Evolutionary conservation across 257 asterid genomes (phyloP), one percentile per base, ranked within the genome.

Genomic region (Cruciata laevipes): DNA sequence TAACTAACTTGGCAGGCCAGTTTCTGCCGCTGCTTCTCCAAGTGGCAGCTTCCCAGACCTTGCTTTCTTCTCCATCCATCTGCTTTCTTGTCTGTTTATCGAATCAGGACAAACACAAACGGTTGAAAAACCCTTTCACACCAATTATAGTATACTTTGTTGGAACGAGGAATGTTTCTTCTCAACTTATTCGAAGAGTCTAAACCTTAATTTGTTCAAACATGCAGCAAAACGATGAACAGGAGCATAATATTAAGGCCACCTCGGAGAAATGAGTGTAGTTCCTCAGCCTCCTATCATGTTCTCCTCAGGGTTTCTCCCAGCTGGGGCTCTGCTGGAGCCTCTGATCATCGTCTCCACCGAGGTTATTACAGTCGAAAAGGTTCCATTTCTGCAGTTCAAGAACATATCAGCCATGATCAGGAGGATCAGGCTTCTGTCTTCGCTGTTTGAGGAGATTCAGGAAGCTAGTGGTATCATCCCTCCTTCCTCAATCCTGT

Each of bases 381-480:
- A 76, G 21, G 53, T 79, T 52, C 80, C 85, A 3, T 76, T 69
- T 17, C 57, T 85, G 44, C 96, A 88, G 73, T 63, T 40, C 37
- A 90, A 77, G 61, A 90, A 86, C 79, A 74, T 80, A 14, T 79
- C 91, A 3, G 74, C 76, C 18, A 82, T 85, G 89, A 70, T 76
- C 67, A 81, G 93, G 63, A 78, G 95, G 74, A 81, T 85, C 66
- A 77, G 80, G 35, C 74, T 90, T 40, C 87, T 90, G 40, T 74
- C 90, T 63, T 80, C 96, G 0, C 74, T 90, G 77, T 88, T 90
- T 21, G 91, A 88, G 67, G 97, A 88, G 78, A 83, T 90, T 42
- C 84, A 82, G 73, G 86, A 85, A 75, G 58, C 83, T 5, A 82
- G 83, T 60, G 79, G 69, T 21, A 74, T 76, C 25, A 87, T 90